Evolutionary conservation across 129 eudicot genomes (phyloP).

Genomic region (Centella asiatica): DNA sequence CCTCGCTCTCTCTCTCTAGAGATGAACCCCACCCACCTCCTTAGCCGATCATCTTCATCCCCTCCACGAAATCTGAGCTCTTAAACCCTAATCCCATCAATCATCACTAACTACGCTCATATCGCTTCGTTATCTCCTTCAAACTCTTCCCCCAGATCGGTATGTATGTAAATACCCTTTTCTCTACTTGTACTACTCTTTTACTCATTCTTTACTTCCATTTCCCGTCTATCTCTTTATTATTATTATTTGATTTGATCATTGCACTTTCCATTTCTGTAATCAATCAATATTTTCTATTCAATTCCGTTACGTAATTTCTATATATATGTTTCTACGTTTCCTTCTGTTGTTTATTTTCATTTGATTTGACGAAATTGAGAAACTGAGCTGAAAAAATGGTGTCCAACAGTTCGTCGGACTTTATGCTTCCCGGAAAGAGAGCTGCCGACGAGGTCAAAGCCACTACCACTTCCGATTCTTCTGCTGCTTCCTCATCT

Average conservation of each 20-base stretch:
- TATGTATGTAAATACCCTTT: background rate
- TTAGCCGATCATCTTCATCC: no score
- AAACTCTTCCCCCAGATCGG: conserved; percentile 13
- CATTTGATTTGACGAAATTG: conserved; percentile 5
- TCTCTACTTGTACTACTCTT: background rate
- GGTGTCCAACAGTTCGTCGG: conserved; percentile 49
- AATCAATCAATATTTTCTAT: no score
- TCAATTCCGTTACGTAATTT: background rate
- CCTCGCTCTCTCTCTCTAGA: no score
- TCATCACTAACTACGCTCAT: no score
- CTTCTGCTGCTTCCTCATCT: no score
- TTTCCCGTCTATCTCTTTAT: background rate
- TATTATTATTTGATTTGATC: background rate
- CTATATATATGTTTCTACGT: background rate
- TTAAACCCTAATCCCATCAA: background rate
- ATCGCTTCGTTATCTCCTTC: conserved; percentile 14
- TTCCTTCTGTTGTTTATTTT: background rate
- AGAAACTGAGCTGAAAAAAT: no score
- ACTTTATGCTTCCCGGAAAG: conserved; percentile 97
- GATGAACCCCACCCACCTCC: no score
- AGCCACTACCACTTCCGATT: no score
- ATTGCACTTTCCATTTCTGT: background rate
- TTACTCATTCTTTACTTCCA: conserved; percentile 5
- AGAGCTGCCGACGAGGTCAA: conserved; percentile 60
- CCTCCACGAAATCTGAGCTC: background rate